Conservation (phyloP, 768 basidiomycete species). For the Pulveroboletus sp. region DNA sequence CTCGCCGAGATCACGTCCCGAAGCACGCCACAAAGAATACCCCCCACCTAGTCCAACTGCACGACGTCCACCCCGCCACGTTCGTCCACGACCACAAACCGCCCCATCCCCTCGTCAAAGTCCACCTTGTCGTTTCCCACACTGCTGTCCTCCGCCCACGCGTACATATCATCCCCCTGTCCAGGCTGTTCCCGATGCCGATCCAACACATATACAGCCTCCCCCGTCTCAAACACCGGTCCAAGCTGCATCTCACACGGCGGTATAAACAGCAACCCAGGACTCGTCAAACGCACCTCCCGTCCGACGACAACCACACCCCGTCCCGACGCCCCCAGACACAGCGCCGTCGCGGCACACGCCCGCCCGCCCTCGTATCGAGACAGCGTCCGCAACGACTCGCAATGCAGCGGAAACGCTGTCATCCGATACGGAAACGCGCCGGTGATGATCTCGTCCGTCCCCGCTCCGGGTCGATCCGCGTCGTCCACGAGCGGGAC, state of each 20-base stretch:
- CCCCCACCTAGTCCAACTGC: constrained; percentile 12
- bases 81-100: constrained; percentile 26
- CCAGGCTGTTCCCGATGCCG: not conserved
- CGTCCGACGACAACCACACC: constrained; percentile 25
- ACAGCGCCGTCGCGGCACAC: constrained; percentile 7
- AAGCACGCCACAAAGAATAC: not conserved
- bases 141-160: not conserved
- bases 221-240: constrained; percentile 25
- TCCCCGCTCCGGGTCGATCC: not conserved
- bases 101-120: constrained; percentile 31
- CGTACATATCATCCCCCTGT: not conserved
- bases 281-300: constrained; percentile 24
- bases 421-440: constrained; percentile 22
- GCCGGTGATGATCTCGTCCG: not conserved
- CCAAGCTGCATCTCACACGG: constrained; percentile 30
- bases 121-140: constrained; percentile 21
- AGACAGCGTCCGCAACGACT: not conserved
- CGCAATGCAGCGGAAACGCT: constrained; percentile 8
- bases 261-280: constrained; percentile 21
- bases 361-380: too few species aligned
- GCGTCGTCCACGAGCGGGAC: constrained; percentile 16
- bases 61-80: constrained; percentile 28
- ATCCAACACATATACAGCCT: constrained; percentile 18
- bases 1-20: not conserved
- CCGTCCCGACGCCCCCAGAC: constrained; percentile 28